Conservation (phyloP, 805 yeast genomes). For the Kurtzmaniella cleridarum region DNA sequence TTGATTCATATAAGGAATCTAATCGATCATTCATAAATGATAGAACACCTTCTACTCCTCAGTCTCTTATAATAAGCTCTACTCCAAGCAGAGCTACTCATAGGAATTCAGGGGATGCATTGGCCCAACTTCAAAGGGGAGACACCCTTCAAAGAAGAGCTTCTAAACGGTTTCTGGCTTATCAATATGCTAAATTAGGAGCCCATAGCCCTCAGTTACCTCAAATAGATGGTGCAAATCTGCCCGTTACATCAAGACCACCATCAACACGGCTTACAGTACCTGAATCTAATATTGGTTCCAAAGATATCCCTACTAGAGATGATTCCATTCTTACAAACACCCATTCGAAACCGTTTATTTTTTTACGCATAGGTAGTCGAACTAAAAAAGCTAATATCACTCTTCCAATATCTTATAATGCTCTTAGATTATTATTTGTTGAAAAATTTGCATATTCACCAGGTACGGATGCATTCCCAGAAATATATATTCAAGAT, state of each 20-base stretch:
- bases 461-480: conserved; percentile 66
- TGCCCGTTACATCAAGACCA: too few relatives aligned
- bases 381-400: conserved; percentile 51
- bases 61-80: neutral
- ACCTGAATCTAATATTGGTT: too few relatives aligned
- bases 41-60: neutral
- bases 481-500: conserved; percentile 73
- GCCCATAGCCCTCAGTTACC: neutral
- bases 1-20: neutral
- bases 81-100: neutral
- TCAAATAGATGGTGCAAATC: too few relatives aligned
- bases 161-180: conserved; percentile 88
- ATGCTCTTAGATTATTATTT: conserved; percentile 62
- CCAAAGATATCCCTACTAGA: conserved; percentile 1
- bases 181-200: conserved; percentile 72
- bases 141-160: conserved; percentile 87
- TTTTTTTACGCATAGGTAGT: conserved; percentile 49
- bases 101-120: conserved; percentile 43
- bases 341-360: conserved; percentile 3
- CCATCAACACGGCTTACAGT: too few relatives aligned
- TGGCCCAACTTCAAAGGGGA: conserved; percentile 74
- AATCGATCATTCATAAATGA: neutral
- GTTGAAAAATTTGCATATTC: conserved; percentile 85
- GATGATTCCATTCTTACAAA: conserved; percentile 1
- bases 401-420: conserved; percentile 42